Conservation (phyloP, 495 filamentous ascomycete species). For the Talaromyces proteolyticus region DNA sequence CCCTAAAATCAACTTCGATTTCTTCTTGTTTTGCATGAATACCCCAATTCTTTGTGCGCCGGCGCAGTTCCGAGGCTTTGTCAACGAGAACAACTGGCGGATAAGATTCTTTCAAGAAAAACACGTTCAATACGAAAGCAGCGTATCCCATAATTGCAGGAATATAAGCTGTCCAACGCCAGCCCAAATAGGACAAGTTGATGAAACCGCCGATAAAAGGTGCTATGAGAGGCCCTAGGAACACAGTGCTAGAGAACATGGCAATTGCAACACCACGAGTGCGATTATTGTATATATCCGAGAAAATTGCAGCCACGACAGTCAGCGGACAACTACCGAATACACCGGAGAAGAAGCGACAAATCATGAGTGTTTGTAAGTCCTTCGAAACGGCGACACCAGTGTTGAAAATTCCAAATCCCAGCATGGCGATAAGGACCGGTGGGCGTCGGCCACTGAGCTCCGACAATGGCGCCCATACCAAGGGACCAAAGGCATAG, state of each 20-base stretch:
- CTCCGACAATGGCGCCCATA: conserved; percentile 65
- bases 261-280: conserved; percentile 69
- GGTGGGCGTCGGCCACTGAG: conserved; percentile 56
- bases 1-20: conserved; percentile 76
- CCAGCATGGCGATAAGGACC: conserved; percentile 67
- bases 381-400: conserved; percentile 70
- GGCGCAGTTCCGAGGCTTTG: conserved; percentile 74
- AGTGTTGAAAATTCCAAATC: conserved; percentile 71
- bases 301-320: conserved; percentile 82
- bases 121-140: conserved; percentile 60
- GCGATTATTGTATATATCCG: conserved; percentile 80
- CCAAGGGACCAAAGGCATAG: conserved; percentile 53
- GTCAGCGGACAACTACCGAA: conserved; percentile 73
- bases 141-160: conserved; percentile 69
- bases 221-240: conserved; percentile 73
- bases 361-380: conserved; percentile 74
- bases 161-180: conserved; percentile 83
- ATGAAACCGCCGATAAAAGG: conserved; percentile 88
- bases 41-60: conserved; percentile 83
- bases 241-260: conserved; percentile 78
- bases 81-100: conserved; percentile 71
- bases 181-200: conserved; percentile 60
- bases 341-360: conserved; percentile 76
- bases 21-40: conserved; percentile 94
- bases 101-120: conserved; percentile 80